Conservation (phyloP, 257 asterid species). For the Plantago ovata region DNA sequence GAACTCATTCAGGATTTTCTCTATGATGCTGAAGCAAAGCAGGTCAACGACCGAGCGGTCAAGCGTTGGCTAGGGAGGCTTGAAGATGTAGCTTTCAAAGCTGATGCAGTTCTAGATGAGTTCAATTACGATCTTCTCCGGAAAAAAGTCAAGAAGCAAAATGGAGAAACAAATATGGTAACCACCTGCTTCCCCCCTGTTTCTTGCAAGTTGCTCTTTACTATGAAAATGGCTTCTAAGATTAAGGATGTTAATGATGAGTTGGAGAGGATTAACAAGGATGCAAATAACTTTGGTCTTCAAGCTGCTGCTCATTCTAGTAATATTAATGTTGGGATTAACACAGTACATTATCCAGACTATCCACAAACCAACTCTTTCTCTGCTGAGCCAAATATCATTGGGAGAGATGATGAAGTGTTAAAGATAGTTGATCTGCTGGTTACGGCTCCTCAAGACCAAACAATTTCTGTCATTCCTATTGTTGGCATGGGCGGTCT, state of each 20-base stretch:
- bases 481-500: slow-evolving; percentile 7
- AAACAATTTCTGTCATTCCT: slow-evolving; percentile 1
- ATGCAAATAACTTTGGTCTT: neutral
- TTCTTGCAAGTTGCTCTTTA: neutral
- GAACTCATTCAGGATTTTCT: slow-evolving; percentile 11
- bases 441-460: neutral
- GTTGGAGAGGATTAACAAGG: neutral
- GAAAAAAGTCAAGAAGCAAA: neutral
- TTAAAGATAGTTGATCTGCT: neutral
- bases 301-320: neutral
- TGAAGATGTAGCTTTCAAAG: slow-evolving; percentile 11
- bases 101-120: slow-evolving; percentile 18
- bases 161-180: neutral
- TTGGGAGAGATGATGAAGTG: slow-evolving; percentile 1
- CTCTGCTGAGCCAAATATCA: neutral
- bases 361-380: neutral
- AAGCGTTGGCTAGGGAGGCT: slow-evolving; percentile 22
- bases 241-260: slow-evolving; percentile 11
- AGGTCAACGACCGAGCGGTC: neutral
- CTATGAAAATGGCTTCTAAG: slow-evolving; percentile 3
- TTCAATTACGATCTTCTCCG: slow-evolving; percentile 15
- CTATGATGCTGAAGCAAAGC: slow-evolving; percentile 17
- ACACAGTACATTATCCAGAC: neutral
- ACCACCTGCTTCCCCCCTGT: neutral
- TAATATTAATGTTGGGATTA: neutral